Evolutionary conservation across 129 eudicot species (phyloP).

Genomic region (Saussurea involucrata): DNA sequence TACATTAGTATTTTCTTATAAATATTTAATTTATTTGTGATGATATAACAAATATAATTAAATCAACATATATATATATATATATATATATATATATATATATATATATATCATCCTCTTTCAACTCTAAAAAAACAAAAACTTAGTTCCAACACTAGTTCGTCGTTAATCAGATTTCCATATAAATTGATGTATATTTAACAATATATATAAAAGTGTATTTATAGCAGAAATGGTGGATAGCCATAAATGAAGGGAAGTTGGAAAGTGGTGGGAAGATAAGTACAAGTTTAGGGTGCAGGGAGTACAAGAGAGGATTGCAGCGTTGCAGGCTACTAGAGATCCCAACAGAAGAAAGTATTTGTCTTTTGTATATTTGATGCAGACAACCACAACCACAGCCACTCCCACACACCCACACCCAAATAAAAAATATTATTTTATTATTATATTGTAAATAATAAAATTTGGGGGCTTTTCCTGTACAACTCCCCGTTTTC

Average conservation of each 20-base stretch:
- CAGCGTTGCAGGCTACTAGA: constrained; percentile 26
- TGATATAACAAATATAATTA: too few relatives aligned
- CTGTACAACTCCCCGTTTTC: constrained; percentile 16
- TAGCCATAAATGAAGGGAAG: constrained; percentile 10
- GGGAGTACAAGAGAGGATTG: constrained; percentile 31
- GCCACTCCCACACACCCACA: constrained; percentile 5
- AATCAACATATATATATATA: too few relatives aligned
- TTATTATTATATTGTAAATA: background rate
- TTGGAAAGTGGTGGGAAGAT: constrained; percentile 11
- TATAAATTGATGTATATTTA: too few relatives aligned
- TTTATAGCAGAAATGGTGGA: background rate
- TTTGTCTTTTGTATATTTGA: constrained; percentile 15
- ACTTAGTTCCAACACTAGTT: too few relatives aligned
- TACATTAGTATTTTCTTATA: too few relatives aligned
- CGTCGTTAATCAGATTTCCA: too few relatives aligned
- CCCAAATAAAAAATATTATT: background rate
- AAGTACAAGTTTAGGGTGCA: constrained; percentile 31
- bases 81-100: too few relatives aligned
- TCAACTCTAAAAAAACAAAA: too few relatives aligned
- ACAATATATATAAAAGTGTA: too few relatives aligned
- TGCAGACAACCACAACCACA: constrained; percentile 17
- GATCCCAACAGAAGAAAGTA: constrained; percentile 32
- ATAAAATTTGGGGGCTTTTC: constrained; percentile 8
- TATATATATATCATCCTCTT: too few relatives aligned
- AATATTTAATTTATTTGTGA: too few relatives aligned